These are phyloP conservation scores for Ustilago nuda DNA, from an alignment of 1,284 basidiomycete species.

Conservation along the genomic window DNA sequence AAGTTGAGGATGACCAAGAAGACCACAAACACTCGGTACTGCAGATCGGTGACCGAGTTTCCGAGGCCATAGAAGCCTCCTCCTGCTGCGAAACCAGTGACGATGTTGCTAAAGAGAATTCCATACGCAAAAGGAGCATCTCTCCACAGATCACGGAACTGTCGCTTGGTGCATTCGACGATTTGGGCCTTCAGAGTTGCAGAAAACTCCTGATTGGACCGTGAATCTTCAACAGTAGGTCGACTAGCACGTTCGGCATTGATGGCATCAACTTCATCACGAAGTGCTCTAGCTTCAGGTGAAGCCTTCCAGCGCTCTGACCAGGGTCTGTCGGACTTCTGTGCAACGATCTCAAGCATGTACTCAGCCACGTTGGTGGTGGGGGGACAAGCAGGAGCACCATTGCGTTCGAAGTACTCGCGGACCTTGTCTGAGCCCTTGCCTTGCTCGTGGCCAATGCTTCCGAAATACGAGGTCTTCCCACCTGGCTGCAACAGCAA, in stretches of 20 bases:
- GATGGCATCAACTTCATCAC: conserved; percentile 71
- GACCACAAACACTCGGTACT: conserved; percentile 45
- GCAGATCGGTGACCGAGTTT: conserved; percentile 30
- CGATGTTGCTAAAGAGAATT: conserved; percentile 74
- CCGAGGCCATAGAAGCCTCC: conserved; percentile 52
- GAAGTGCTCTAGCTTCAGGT: conserved; percentile 70
- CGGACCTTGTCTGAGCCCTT: conserved; percentile 44
- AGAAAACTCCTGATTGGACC: conserved; percentile 73
- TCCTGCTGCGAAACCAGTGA: conserved; percentile 65
- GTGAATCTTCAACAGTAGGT: conserved; percentile 42
- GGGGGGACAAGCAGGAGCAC: conserved; percentile 52
- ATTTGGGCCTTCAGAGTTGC: conserved; percentile 74
- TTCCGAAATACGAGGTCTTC: conserved; percentile 51
- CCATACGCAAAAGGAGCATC: conserved; percentile 81
- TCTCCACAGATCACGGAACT: conserved; percentile 75
- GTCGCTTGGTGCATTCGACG: conserved; percentile 73
- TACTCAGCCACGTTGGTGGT: conserved; percentile 63
- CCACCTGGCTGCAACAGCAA: conserved; percentile 58
- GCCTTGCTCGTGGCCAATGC: conserved; percentile 47
- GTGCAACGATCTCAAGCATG: conserved; percentile 69
- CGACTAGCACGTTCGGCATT: conserved; percentile 65
- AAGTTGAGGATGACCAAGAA: conserved; percentile 58
- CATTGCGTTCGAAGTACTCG: conserved; percentile 59
- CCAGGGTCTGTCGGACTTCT: conserved; percentile 37
- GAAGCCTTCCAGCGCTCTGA: conserved; percentile 64